Base-by-base conservation (phyloP, 1,284 basidiomycete species). In the Irpex sp. region DNA sequence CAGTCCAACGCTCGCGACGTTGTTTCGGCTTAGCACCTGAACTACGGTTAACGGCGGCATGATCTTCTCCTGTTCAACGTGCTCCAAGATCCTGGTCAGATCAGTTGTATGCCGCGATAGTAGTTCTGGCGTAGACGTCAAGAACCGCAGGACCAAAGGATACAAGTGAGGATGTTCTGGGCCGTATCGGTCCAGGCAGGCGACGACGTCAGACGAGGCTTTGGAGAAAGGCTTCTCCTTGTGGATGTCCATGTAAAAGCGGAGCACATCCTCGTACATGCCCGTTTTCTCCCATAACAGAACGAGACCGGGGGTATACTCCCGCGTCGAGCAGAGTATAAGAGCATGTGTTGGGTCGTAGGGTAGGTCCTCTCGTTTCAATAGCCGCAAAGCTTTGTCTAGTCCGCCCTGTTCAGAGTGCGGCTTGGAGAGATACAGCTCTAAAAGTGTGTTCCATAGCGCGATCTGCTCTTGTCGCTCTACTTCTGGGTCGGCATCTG, bases 391-490 rank as follows among this genome's bases (percentile, higher is more conserved):
- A 0, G 91, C 92, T 69, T 93, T 94, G 52, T 80, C 77, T 3
- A 80, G 68, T 0, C 71, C 66, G 2, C 67, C 64, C 33, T 77
- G 71, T 56, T 64, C 63, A 12, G 61, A 62, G 48, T 47, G 56
- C 55, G 39, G 63, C 18, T 19, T 75, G 0, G 85, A 82, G 28
- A 99, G 84, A 72, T 98, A 98, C 16, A 99, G 82, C 75, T 99
- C 96, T 58, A 99, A 78, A 2, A 99, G 78, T 1, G 96, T 98
- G 74, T 97, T 98, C 96, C 96, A 98, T 12, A 98, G 88, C 0
- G 94, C 90, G 10, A 84, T 81, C 71, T 96, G 93, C 70, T 97
- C 94, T 14, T 74, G 73, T 66, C 76, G 75, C 61, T 93, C 90
- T 0, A 75, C 73, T 36, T 82, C 81, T 28, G 82, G 82, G 56